Conservation (phyloP, 768 basidiomycete species). For the Rubroboletus satanas region DNA sequence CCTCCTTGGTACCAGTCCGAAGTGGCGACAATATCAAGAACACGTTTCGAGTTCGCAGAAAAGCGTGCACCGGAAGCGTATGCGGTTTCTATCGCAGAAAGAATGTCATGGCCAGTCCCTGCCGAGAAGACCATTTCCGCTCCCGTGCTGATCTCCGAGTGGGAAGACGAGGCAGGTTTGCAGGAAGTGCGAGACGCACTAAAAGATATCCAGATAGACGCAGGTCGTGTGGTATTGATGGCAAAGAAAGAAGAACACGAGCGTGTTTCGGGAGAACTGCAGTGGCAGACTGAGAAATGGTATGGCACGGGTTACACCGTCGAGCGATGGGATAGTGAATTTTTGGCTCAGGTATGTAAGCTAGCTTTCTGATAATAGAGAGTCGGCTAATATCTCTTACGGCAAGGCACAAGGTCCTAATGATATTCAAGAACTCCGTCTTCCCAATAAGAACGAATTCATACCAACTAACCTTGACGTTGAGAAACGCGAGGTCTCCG, state of each 20-base stretch:
- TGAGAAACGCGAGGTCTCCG: conserved; percentile 61
- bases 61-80: conserved; percentile 78
- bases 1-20: conserved; percentile 74
- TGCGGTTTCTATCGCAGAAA: conserved; percentile 68
- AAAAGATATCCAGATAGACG: conserved; percentile 51
- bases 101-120: conserved; percentile 80
- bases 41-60: conserved; percentile 83
- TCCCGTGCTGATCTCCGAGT: conserved; percentile 68
- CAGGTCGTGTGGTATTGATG: conserved; percentile 73
- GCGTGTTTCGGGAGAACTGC: conserved; percentile 45
- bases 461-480: conserved; percentile 86
- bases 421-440: conserved; percentile 60
- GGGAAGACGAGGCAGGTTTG: conserved; percentile 51
- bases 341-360: conserved; percentile 49
- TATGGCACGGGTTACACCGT: conserved; percentile 88
- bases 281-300: conserved; percentile 82
- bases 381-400: neutral
- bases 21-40: conserved; percentile 61
- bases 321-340: conserved; percentile 60
- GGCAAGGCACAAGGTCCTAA: conserved; percentile 60
- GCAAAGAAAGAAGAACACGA: conserved; percentile 63
- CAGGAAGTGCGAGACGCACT: conserved; percentile 60
- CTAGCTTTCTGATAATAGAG: neutral
- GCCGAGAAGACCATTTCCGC: conserved; percentile 69
- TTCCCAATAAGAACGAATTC: conserved; percentile 87